Evolutionary conservation across 2,329 filamentous ascomycete genomes (phyloP).

Genomic region (Penicillium nordicum): DNA sequence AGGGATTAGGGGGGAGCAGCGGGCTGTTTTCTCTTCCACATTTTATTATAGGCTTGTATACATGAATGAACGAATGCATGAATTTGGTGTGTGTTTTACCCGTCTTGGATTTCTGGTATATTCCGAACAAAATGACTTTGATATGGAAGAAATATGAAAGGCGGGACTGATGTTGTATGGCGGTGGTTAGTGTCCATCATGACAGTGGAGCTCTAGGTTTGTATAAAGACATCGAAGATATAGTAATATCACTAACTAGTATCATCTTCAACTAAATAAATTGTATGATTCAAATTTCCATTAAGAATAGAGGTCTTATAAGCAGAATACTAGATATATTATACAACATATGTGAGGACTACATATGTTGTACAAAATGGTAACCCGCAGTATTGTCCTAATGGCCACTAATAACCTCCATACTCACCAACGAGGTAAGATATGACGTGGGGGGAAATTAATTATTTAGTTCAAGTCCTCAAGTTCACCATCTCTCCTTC

Average conservation of each 20-base stretch:
- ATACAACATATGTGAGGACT: not conserved
- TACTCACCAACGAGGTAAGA: not conserved
- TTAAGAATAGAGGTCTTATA: not conserved
- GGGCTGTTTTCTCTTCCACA: constrained; percentile 9
- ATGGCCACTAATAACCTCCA: rapidly evolving
- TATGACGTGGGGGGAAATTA: constrained; percentile 1
- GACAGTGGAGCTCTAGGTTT: not conserved
- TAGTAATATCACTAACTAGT: not conserved
- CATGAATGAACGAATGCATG: constrained; percentile 18
- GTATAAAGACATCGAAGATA: too few species aligned
- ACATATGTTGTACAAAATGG: not conserved
- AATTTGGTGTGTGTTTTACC: not conserved
- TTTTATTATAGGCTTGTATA: constrained; percentile 8
- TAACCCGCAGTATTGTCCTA: not conserved
- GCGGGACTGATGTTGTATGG: not conserved
- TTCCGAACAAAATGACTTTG: not conserved
- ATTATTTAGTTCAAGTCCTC: not conserved
- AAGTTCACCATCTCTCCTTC: not conserved
- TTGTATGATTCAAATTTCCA: not conserved
- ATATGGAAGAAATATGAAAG: not conserved
- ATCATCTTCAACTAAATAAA: not conserved
- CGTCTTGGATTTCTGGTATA: not conserved
- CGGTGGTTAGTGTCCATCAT: not conserved
- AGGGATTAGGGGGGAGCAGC: constrained; percentile 22
- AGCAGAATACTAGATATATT: not conserved